Conservation (phyloP, 2,329 filamentous ascomycete genomes). For the Madurella mycetomatis region DNA sequence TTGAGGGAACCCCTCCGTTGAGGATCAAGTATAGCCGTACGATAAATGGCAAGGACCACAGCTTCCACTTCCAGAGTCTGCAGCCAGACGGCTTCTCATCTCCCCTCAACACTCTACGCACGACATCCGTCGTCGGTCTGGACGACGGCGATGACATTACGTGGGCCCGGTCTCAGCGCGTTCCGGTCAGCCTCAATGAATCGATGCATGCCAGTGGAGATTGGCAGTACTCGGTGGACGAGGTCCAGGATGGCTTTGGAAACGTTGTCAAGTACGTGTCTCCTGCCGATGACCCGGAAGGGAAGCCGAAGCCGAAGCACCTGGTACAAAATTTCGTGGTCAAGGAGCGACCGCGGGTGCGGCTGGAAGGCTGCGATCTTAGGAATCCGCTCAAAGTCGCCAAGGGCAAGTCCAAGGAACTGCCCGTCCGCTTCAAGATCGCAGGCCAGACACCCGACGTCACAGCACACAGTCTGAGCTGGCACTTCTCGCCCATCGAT, state of each 20-base stretch:
- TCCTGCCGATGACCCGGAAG: slow-evolving; percentile 63
- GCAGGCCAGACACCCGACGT: slow-evolving; percentile 56
- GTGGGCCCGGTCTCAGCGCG: slow-evolving; percentile 73
- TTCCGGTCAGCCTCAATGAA: slow-evolving; percentile 84
- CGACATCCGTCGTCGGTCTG: slow-evolving; percentile 53
- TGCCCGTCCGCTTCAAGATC: slow-evolving; percentile 69
- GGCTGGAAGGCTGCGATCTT: slow-evolving; percentile 70
- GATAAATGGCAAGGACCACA: slow-evolving; percentile 77
- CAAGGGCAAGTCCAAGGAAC: slow-evolving; percentile 60
- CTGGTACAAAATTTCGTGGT: slow-evolving; percentile 77
- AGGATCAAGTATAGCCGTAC: slow-evolving; percentile 89
- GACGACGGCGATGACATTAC: slow-evolving; percentile 63
- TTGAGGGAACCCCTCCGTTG: slow-evolving; percentile 83
- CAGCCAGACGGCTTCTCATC: slow-evolving; percentile 84
- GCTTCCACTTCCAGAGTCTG: slow-evolving; percentile 87
- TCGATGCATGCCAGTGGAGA: slow-evolving; percentile 73
- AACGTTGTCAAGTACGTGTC: slow-evolving; percentile 75
- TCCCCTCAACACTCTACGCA: slow-evolving; percentile 60
- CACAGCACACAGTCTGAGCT: slow-evolving; percentile 68
- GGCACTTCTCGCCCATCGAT: slow-evolving; percentile 74
- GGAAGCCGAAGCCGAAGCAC: slow-evolving; percentile 54
- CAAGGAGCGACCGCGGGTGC: slow-evolving; percentile 75
- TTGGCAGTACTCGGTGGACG: slow-evolving; percentile 88
- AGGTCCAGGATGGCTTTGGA: slow-evolving; percentile 85
- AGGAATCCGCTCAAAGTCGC: slow-evolving; percentile 79